phyloP scores from a whole-genome alignment of 2,329 filamentous ascomycete species.

The Cladosporium austrohemisphaericum region DNA sequence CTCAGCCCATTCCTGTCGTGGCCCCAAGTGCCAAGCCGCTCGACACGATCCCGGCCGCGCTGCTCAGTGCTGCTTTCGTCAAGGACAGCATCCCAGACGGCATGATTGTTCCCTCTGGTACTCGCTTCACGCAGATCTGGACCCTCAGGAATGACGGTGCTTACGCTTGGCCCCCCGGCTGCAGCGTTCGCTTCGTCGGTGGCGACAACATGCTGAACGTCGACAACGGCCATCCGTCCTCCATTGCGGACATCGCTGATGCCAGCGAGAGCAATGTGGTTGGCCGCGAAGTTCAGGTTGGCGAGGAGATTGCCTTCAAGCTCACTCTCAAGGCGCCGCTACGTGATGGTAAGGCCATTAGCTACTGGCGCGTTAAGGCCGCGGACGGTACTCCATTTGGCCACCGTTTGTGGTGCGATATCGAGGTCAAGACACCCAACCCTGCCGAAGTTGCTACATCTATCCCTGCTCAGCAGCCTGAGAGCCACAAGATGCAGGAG shows the following conservation, averaged over 20 bases:
- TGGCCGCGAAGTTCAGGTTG: conserved; percentile 64
- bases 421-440: conserved; percentile 56
- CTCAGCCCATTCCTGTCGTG: conserved; percentile 19
- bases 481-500: too few species aligned
- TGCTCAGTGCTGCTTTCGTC: conserved; percentile 66
- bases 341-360: conserved; percentile 75
- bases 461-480: conserved; percentile 11
- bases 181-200: conserved; percentile 84
- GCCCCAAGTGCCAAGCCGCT: neutral
- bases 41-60: conserved; percentile 24
- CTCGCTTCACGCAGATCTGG: conserved; percentile 86
- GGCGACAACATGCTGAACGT: conserved; percentile 96
- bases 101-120: conserved; percentile 64
- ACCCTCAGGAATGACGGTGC: conserved; percentile 80
- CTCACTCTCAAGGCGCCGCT: conserved; percentile 77
- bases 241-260: conserved; percentile 68
- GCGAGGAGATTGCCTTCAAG: conserved; percentile 74
- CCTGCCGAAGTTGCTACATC: conserved; percentile 14
- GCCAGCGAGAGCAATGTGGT: conserved; percentile 81
- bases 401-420: conserved; percentile 91
- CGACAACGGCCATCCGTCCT: conserved; percentile 74
- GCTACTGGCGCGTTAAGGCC: conserved; percentile 92
- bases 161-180: conserved; percentile 78
- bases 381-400: conserved; percentile 79
- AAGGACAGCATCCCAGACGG: conserved; percentile 77